These are phyloP conservation scores for Stachybotrys chartarum DNA, from an alignment of 2,329 filamentous ascomycete genomes.

Conservation along the genomic window DNA sequence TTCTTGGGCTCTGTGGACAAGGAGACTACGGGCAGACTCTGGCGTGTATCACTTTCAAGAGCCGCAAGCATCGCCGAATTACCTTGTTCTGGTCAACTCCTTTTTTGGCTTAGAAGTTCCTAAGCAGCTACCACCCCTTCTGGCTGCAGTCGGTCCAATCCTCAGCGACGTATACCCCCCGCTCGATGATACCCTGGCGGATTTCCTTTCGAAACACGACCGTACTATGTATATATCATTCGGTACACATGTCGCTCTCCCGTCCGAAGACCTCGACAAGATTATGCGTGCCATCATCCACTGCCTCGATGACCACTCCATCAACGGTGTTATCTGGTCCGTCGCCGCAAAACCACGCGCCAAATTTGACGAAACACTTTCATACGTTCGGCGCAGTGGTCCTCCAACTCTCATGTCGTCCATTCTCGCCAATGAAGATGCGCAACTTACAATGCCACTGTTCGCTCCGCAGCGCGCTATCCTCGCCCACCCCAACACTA, in stretches of 20 bases:
- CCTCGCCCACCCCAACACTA: conserved; percentile 23
- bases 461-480: conserved; percentile 35
- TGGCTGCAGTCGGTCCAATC: conserved; percentile 31
- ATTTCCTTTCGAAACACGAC: conserved; percentile 22
- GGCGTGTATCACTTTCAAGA: conserved; percentile 24
- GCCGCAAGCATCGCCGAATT: conserved; percentile 25
- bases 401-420: conserved; percentile 3
- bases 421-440: conserved; percentile 20
- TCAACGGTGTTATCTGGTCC: conserved; percentile 34
- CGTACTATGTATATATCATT: conserved; percentile 32
- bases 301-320: conserved; percentile 14
- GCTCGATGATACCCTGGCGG: conserved; percentile 14
- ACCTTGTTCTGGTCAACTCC: conserved; percentile 34
- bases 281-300: conserved; percentile 22
- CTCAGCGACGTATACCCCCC: conserved; percentile 24
- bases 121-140: conserved; percentile 31
- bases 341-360: conserved; percentile 14
- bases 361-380: conserved; percentile 11
- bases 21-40: conserved; percentile 22
- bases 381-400: conserved; percentile 7
- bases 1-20: conserved; percentile 19
- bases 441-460: conserved; percentile 19
- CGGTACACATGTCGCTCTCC: conserved; percentile 31
- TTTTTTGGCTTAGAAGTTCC: conserved; percentile 35
- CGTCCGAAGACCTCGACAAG: conserved; percentile 18